Conservation (phyloP, 495 filamentous ascomycete species). For the Neurospora sp. region DNA sequence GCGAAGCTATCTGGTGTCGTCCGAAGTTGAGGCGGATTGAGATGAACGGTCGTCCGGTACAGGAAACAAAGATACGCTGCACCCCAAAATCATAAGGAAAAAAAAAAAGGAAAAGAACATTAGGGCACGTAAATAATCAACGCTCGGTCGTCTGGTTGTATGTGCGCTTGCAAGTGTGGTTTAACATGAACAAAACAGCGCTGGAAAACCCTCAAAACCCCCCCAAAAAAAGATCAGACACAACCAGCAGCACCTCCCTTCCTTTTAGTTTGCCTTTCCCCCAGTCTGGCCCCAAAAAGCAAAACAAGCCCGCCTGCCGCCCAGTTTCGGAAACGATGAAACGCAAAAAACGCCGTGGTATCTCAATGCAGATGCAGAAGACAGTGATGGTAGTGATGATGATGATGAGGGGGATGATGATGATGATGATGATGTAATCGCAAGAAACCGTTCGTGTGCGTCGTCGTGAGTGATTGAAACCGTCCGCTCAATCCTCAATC, state of each 20-base stretch:
- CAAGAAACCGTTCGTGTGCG: background rate
- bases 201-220: background rate
- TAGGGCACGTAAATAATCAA: background rate
- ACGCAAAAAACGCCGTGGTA: background rate
- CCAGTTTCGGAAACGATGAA: background rate
- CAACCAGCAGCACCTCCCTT: background rate
- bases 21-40: too few relatives aligned
- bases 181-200: background rate
- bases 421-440: background rate
- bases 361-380: background rate
- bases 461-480: background rate
- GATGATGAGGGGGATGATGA: background rate
- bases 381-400: background rate
- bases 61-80: background rate
- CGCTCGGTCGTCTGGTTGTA: background rate
- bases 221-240: background rate
- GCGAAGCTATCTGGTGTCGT: background rate
- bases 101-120: background rate
- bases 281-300: background rate
- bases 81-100: background rate
- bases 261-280: background rate
- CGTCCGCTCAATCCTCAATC: constrained; percentile 7
- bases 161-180: background rate
- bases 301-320: background rate
- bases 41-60: background rate